Conservation (phyloP, 2,329 filamentous ascomycete genomes). For the Fusarium xyrophilum region DNA sequence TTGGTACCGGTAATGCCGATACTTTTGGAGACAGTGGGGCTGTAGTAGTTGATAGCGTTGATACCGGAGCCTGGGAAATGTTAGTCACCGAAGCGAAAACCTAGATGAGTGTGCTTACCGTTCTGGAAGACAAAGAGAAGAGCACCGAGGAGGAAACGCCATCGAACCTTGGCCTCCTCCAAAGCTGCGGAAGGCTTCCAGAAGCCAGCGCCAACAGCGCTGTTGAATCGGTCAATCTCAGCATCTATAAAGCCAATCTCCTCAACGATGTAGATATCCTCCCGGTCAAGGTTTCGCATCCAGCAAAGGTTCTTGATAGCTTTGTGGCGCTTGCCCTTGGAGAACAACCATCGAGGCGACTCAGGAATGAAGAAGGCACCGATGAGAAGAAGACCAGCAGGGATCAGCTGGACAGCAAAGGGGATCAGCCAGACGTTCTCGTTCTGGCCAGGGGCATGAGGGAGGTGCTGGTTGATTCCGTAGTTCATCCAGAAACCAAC, state of each 20-base stretch:
- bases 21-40: conserved; percentile 52
- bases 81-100: conserved; percentile 6
- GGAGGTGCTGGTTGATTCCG: conserved; percentile 61
- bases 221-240: conserved; percentile 69
- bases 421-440: conserved; percentile 68
- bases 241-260: conserved; percentile 75
- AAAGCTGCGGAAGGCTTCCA: conserved; percentile 73
- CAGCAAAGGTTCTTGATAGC: conserved; percentile 67
- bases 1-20: conserved; percentile 56
- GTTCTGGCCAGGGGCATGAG: conserved; percentile 47
- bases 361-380: conserved; percentile 68
- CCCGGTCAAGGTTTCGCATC: conserved; percentile 64
- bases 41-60: conserved; percentile 81
- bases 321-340: conserved; percentile 65
- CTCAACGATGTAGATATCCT: conserved; percentile 73
- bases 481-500: conserved; percentile 73
- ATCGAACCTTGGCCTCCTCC: conserved; percentile 65
- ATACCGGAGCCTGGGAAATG: conserved; percentile 61
- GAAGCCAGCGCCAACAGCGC: conserved; percentile 72
- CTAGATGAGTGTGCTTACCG: conserved; percentile 47
- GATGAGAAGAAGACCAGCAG: conserved; percentile 66
- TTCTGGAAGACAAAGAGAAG: conserved; percentile 84
- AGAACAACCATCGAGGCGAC: conserved; percentile 74
- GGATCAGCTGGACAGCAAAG: conserved; percentile 71
- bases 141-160: conserved; percentile 75